These are phyloP conservation scores for Volvox reticuliferus DNA, from an alignment of 139 green algal species.

Conservation along the genomic window DNA sequence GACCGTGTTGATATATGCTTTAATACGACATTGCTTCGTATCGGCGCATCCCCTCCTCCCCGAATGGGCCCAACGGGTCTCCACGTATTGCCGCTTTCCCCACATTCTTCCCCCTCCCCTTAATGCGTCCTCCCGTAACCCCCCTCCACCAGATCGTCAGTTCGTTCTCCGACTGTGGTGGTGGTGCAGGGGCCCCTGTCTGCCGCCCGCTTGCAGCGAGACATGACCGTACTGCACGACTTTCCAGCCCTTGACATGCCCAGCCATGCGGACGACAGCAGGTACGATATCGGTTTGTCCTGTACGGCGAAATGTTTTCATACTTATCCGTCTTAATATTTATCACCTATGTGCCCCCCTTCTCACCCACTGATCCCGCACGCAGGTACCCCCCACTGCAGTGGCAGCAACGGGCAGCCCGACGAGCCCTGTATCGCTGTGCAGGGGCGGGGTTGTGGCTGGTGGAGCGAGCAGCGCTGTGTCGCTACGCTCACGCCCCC, in stretches of 20 bases:
- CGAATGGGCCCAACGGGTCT: no score
- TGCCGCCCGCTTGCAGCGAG: conserved; percentile 52
- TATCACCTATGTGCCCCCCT: no score
- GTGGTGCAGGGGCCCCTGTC: conserved; percentile 49
- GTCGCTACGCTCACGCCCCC: conserved; percentile 90
- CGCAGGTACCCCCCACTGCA: conserved; percentile 78
- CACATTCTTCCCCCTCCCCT: background rate
- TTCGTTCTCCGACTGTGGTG: conserved; percentile 62
- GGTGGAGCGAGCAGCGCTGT: conserved; percentile 70
- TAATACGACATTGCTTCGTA: no score
- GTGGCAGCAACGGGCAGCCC: conserved; percentile 86
- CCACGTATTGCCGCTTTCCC: background rate
- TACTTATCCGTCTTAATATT: background rate
- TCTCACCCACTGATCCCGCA: background rate
- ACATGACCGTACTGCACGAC: conserved; percentile 77
- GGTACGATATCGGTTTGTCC: conserved; percentile 36
- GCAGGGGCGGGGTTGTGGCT: conserved; percentile 75
- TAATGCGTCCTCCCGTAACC: no score
- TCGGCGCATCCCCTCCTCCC: no score
- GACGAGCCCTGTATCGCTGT: conserved; percentile 67
- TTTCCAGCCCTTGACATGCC: conserved; percentile 77
- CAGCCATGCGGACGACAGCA: conserved; percentile 57
- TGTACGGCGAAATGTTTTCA: background rate
- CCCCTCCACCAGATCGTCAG: conserved; percentile 19
- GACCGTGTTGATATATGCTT: no score